Conservation (phyloP, 2,329 filamentous ascomycete genomes). For the Byssoonygena ceratinophila region DNA sequence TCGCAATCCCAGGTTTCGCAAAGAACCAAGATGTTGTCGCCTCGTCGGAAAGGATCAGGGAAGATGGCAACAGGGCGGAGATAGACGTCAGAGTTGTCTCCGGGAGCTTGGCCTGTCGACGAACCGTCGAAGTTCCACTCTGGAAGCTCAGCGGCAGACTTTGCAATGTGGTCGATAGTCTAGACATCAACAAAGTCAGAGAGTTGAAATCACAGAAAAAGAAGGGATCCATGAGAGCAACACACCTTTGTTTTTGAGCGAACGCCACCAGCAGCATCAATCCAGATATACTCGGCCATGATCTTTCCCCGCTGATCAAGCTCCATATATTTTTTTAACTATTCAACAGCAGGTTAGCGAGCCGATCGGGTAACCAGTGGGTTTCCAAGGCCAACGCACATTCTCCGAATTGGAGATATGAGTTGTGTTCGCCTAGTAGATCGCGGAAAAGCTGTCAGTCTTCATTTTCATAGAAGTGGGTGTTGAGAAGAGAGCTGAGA, state of each 20-base stretch:
- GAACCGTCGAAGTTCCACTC: constrained; percentile 83
- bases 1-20: constrained; percentile 90
- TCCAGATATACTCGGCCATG: constrained; percentile 97
- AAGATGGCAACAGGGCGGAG: constrained; percentile 80
- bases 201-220: constrained; percentile 7
- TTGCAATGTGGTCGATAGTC: constrained; percentile 53
- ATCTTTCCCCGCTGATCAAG: constrained; percentile 81
- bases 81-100: constrained; percentile 96
- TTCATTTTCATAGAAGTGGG: background rate
- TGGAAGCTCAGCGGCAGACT: constrained; percentile 53
- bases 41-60: constrained; percentile 81
- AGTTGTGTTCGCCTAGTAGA: constrained; percentile 21
- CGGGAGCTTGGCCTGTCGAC: constrained; percentile 81
- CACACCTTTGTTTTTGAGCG: constrained; percentile 95
- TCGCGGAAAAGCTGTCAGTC: background rate
- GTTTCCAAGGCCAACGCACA: constrained; percentile 27
- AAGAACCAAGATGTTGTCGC: constrained; percentile 88
- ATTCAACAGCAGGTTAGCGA: constrained; percentile 19
- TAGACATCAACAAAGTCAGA: constrained; percentile 25
- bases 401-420: constrained; percentile 32
- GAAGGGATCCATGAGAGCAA: constrained; percentile 23
- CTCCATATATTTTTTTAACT: constrained; percentile 86
- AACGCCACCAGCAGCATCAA: constrained; percentile 69
- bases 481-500: constrained; percentile 2
- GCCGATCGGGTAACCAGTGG: constrained; percentile 11